These are phyloP conservation scores for Fusarium sp. DNA, from an alignment of 2,329 filamentous ascomycete species.

Conservation along the genomic window DNA sequence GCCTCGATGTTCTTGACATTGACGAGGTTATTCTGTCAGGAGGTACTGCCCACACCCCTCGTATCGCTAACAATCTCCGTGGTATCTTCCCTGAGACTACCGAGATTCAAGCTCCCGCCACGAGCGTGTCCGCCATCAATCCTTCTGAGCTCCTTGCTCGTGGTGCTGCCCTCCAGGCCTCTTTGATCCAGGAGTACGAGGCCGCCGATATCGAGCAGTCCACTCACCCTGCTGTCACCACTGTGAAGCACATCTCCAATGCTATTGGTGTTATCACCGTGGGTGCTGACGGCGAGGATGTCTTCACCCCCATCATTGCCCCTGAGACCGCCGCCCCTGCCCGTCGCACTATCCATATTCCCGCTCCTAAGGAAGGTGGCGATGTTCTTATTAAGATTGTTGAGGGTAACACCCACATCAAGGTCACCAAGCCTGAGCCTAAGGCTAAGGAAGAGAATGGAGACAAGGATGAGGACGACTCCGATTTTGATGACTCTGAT, in stretches of 20 bases:
- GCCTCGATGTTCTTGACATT: conserved; percentile 89
- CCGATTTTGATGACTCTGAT: conserved; percentile 67
- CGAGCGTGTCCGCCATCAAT: conserved; percentile 82
- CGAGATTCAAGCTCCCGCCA: conserved; percentile 83
- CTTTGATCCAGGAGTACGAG: conserved; percentile 93
- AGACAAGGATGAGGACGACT: conserved; percentile 73
- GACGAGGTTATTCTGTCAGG: conserved; percentile 95
- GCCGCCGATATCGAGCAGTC: conserved; percentile 93
- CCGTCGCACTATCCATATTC: conserved; percentile 82
- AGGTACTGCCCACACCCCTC: conserved; percentile 91
- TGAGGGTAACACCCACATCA: conserved; percentile 91
- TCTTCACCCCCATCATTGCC: conserved; percentile 83
- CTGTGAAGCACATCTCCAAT: conserved; percentile 88
- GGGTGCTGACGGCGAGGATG: conserved; percentile 67
- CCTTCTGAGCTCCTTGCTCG: conserved; percentile 89
- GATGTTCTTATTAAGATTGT: conserved; percentile 89
- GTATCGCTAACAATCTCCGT: conserved; percentile 84
- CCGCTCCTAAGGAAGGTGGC: conserved; percentile 81
- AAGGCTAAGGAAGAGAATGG: conserved; percentile 74
- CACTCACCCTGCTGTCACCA: conserved; percentile 93
- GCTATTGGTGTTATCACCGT: conserved; percentile 86
- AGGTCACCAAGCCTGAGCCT: conserved; percentile 87
- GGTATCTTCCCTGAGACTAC: conserved; percentile 85
- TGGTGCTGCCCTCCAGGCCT: conserved; percentile 95
- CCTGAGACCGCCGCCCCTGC: conserved; percentile 91